These are phyloP conservation scores for Hordeum pubiflorum DNA, from an alignment of 202 grass and related monocot genomes.

Conservation along the genomic window DNA sequence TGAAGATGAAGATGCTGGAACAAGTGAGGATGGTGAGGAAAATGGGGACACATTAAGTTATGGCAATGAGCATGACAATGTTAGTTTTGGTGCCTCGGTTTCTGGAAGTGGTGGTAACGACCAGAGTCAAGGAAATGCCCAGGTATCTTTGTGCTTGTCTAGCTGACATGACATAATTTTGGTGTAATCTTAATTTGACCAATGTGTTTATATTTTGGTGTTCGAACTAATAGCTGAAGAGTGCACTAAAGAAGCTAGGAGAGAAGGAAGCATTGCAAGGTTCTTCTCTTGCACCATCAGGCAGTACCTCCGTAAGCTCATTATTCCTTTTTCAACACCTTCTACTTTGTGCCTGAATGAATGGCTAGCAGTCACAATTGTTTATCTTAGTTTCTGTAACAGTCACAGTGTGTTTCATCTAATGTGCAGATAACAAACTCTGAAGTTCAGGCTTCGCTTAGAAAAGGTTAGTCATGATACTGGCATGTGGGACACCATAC, in stretches of 20 bases:
- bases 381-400: background rate
- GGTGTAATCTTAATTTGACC: slow-evolving; percentile 14
- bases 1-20: slow-evolving; percentile 8
- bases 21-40: slow-evolving; percentile 38
- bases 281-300: slow-evolving; percentile 27
- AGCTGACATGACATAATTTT: background rate
- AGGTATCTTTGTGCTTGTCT: slow-evolving; percentile 30
- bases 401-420: background rate
- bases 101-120: slow-evolving; percentile 26
- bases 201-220: slow-evolving; percentile 24
- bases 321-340: background rate
- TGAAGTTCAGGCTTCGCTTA: slow-evolving; percentile 20
- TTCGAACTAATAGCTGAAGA: slow-evolving; percentile 32
- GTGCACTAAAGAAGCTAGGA: slow-evolving; percentile 34
- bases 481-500: background rate
- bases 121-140: slow-evolving; percentile 27
- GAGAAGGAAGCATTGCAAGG: slow-evolving; percentile 13
- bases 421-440: slow-evolving; percentile 39
- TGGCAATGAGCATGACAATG: slow-evolving; percentile 10
- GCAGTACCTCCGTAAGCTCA: slow-evolving; percentile 26
- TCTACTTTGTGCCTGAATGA: slow-evolving; percentile 14
- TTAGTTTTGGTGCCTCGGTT: slow-evolving; percentile 36
- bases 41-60: slow-evolving; percentile 15
- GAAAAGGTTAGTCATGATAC: slow-evolving; percentile 46
- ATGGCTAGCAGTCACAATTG: background rate